A percentile compares a stretch with the other conserved stretches of the same genome.
phyloP scores from a whole-genome alignment of 2,329 filamentous ascomycete species.

The Ceratocystis cacaofunesta region DNA sequence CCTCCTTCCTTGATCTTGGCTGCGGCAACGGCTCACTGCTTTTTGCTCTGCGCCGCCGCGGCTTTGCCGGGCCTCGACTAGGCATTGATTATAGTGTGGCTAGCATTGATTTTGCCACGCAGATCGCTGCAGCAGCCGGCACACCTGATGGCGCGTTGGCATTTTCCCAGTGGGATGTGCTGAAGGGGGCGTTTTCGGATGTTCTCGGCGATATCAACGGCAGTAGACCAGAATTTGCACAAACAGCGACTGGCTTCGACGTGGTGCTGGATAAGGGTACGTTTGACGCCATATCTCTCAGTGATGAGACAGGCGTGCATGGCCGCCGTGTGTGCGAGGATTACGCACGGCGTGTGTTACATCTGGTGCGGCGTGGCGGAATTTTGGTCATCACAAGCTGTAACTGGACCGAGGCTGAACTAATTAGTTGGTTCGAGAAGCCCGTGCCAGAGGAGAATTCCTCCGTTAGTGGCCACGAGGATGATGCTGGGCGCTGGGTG shows the following conservation, averaged over 20 bases:
- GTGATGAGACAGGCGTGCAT: constrained; percentile 35
- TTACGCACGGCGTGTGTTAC: constrained; percentile 55
- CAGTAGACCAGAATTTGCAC: neutral
- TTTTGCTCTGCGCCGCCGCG: constrained; percentile 51
- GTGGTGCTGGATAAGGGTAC: constrained; percentile 96
- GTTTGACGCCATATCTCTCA: constrained; percentile 86
- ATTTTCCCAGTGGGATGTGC: constrained; percentile 48
- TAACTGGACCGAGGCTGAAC: constrained; percentile 91
- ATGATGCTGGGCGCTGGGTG: constrained; percentile 30
- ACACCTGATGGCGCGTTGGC: constrained; percentile 22
- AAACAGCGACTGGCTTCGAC: constrained; percentile 50
- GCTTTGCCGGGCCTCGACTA: constrained; percentile 55
- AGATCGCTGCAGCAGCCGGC: constrained; percentile 35
- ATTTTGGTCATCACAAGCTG: constrained; percentile 83
- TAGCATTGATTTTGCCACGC: constrained; percentile 58
- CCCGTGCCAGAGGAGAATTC: constrained; percentile 8
- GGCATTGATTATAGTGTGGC: constrained; percentile 76
- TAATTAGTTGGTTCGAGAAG: constrained; percentile 59
- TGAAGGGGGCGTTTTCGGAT: constrained; percentile 29
- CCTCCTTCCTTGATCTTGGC: constrained; percentile 66
- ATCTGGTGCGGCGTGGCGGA: constrained; percentile 54
- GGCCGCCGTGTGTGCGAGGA: constrained; percentile 54
- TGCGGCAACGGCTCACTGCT: constrained; percentile 89
- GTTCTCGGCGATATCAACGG: constrained; percentile 21
- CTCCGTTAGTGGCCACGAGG: constrained; percentile 10